Base-by-base conservation (phyloP, 2,329 filamentous ascomycete genomes). In the Furcasterigmium sp. region DNA sequence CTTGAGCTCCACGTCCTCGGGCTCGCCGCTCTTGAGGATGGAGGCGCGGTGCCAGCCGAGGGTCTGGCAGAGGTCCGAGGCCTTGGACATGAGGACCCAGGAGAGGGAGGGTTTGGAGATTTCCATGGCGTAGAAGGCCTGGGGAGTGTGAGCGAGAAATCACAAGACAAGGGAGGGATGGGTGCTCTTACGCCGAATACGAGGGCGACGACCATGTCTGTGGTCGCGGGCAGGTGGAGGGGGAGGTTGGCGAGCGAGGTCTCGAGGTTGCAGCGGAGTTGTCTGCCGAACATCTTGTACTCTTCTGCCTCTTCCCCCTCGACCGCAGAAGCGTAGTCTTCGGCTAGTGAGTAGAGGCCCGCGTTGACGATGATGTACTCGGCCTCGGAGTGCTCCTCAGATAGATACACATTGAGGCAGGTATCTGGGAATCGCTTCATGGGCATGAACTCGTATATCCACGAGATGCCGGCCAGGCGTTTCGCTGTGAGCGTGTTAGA, bases 351-450 rank as follows among this genome's bases (percentile, higher is more conserved):
- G 29, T 59, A 51, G 7, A 63, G 51, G 3, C 61, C 59, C 3
- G 54, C 48, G 23, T 63, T 63, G 2, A 59, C 56, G n/a, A 57
- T 56, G 40, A 63, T 61, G 20, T 60, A 63, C 26, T 60, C 56
- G 7, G 58, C 51, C 18, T 62, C 57, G 6, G 56, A 52, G 36
- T 57, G 53, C 34, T 61, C 57, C 3, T 56, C 56, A 2, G 59
- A 54, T 37, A 61, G 63, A 37, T 62, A 63, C 3, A 63, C 54
- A 10, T 55, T 55, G 8, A 62, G 50, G n/a, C 56, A 59, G 15
- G 58, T 49, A n/a, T 61, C 58, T 2, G 55, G 52, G 43, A 63
- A 63, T 13, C 50, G 49, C 8, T 61, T 51, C 18, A 57, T 26
- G 0, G 57, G 52, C 5, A 60, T 41, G 23, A 60, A 60, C 19